Base-by-base conservation (phyloP, 495 filamentous ascomycete genomes). In the Talaromyces proteolyticus region DNA sequence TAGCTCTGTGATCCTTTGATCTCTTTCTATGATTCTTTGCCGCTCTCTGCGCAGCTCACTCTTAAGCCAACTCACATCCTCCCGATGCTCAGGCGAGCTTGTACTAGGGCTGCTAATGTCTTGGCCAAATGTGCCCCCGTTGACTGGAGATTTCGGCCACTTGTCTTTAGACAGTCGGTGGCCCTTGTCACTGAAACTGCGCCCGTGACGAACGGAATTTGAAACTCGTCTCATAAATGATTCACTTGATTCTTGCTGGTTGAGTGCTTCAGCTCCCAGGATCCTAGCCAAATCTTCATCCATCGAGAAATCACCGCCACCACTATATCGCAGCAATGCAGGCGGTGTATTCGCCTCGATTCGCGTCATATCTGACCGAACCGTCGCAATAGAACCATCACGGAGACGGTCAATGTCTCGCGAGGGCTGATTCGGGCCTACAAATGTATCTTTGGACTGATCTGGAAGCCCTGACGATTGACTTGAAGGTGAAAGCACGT, bases 241-340 rank as follows among this genome's bases (percentile, higher is more conserved):
- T 11, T 78, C 72, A 54, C 61, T 64, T 7, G 64, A 66, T 49
- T 71, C 73, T 5, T 55, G 53, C 18, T 54, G 36, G 17, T 82
- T 79, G 17, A 77, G 75, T 38, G 76, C 77, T 39, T 91, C 87
- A 43, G 86, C 81, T 3, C 81, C 81, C 41, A 93, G 70, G 34
- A 94, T 89, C 17, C 89, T 82, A 39, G 84, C 81, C 74, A 94
- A 84, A 55, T 96, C 93, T 54, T 96, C 91, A 54, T 96, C 91
- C 84, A 91, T 83, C 36, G 84, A 88, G 54, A 92, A 87, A 52
- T 91, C 89, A 43, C 82, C 85, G 41, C 84, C 83, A 24, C 75
- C 74, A 61, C 77, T 88, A 68, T 87, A 88, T 29, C 86, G 80
- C 42, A 87, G 80, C 53, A 90, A 66, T 45, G 83, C 85, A 18